phyloP scores from a whole-genome alignment of 805 yeast genomes.

The Pichia cabralensis region DNA sequence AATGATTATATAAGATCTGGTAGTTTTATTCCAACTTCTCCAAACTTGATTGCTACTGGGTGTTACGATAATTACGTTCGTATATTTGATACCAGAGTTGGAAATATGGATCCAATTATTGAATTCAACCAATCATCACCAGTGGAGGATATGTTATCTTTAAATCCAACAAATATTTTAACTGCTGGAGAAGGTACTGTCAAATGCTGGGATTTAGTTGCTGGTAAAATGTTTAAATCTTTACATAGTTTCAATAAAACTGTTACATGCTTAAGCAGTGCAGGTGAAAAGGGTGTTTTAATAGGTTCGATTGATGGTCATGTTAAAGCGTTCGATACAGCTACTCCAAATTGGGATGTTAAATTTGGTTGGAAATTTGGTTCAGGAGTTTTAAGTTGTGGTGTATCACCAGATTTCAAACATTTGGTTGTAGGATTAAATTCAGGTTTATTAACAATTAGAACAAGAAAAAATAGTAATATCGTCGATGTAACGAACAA shows the following conservation, averaged over 20 bases:
- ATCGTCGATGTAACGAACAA: slow-evolving; percentile 18
- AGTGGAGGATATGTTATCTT: slow-evolving; percentile 73
- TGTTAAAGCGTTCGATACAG: slow-evolving; percentile 84
- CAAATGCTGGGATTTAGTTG: slow-evolving; percentile 85
- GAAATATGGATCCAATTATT: slow-evolving; percentile 41
- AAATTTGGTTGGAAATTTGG: slow-evolving; percentile 97
- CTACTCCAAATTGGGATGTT: slow-evolving; percentile 67
- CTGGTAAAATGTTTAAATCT: slow-evolving; percentile 61
- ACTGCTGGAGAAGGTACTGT: slow-evolving; percentile 74
- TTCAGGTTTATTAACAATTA: slow-evolving; percentile 77
- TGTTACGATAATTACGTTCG: slow-evolving; percentile 86
- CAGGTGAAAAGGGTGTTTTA: slow-evolving; percentile 68
- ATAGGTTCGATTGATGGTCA: slow-evolving; percentile 98
- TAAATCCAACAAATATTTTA: slow-evolving; percentile 65
- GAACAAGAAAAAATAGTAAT: slow-evolving; percentile 72
- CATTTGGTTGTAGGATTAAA: slow-evolving; percentile 90
- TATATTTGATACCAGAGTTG: slow-evolving; percentile 67
- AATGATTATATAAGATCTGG: slow-evolving; percentile 84
- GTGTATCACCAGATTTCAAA: slow-evolving; percentile 76
- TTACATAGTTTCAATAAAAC: slow-evolving; percentile 87
- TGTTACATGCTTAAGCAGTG: slow-evolving; percentile 71
- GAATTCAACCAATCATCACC: slow-evolving; percentile 69
- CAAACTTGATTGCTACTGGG: slow-evolving; percentile 80
- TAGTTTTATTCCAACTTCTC: slow-evolving; percentile 55
- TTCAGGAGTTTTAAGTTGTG: slow-evolving; percentile 83